A percentile compares a stretch with the other conserved stretches of the same genome.
phyloP scores from a whole-genome alignment of 257 asterid genomes.

The Craterostigma plantagineum region DNA sequence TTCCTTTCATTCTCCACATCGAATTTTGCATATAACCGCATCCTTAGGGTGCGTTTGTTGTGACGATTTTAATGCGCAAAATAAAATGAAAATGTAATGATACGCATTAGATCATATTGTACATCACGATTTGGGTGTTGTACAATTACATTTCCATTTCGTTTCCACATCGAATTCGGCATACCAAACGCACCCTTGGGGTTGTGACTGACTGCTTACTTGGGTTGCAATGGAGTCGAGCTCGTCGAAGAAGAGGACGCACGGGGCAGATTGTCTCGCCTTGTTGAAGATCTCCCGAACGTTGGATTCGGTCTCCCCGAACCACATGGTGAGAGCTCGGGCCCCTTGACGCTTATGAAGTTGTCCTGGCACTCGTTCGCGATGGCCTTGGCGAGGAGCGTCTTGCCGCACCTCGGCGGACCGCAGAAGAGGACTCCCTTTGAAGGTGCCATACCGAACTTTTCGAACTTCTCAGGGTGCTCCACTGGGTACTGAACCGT shows the following conservation, averaged over 20 bases:
- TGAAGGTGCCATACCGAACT: conserved; percentile 91
- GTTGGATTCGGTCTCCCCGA: conserved; percentile 93
- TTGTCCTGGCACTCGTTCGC: conserved; percentile 93
- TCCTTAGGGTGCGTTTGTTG: too few relatives aligned
- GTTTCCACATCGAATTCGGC: too few relatives aligned
- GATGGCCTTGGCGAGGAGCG: conserved; percentile 80
- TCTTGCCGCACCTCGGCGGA: conserved; percentile 88
- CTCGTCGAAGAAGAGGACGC: conserved; percentile 89
- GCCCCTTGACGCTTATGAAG: conserved; percentile 83
- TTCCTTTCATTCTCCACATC: too few relatives aligned
- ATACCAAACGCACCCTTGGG: too few relatives aligned
- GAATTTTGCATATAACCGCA: too few relatives aligned
- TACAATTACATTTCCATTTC: too few relatives aligned
- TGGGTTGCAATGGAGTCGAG: conserved; percentile 89
- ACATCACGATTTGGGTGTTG: too few relatives aligned
- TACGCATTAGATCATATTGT: too few relatives aligned
- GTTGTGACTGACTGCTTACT: too few relatives aligned
- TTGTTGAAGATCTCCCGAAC: conserved; percentile 80
- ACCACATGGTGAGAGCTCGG: conserved; percentile 95
- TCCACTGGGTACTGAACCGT: conserved; percentile 96
- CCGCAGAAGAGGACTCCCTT: conserved; percentile 93
- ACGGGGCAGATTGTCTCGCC: conserved; percentile 87
- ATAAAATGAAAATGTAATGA: too few relatives aligned
- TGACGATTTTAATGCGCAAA: too few relatives aligned
- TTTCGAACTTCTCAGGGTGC: conserved; percentile 93